Evolutionary conservation across 1,284 basidiomycete species (phyloP).

Genomic region (Rugosomyces carneus): DNA sequence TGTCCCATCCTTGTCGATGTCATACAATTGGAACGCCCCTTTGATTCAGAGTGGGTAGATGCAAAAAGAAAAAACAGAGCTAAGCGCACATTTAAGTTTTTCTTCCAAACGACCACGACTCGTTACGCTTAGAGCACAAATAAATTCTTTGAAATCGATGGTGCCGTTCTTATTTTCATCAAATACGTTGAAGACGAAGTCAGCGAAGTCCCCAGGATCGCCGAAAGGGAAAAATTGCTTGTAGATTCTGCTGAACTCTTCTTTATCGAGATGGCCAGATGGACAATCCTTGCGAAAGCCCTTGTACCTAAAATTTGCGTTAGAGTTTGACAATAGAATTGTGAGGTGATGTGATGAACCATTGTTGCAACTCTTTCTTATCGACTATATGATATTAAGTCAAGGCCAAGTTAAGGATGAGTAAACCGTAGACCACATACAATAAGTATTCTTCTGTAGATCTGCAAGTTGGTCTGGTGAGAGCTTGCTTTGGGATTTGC

Average conservation of each 20-base stretch:
- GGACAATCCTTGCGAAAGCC: constrained; percentile 99
- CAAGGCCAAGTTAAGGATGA: constrained; percentile 17
- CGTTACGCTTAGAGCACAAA: constrained; percentile 94
- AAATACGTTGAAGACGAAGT: constrained; percentile 98
- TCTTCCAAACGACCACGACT: constrained; percentile 93
- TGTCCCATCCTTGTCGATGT: constrained; percentile 95
- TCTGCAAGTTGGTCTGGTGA: constrained; percentile 93
- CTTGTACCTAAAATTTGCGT: constrained; percentile 73
- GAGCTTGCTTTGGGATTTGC: constrained; percentile 96
- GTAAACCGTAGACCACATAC: constrained; percentile 45
- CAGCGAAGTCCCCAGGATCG: constrained; percentile 94
- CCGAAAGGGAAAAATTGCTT: constrained; percentile 99
- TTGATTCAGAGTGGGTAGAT: constrained; percentile 18
- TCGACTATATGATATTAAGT: constrained; percentile 65
- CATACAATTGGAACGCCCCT: constrained; percentile 99
- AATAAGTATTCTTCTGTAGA: constrained; percentile 98
- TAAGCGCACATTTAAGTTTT: constrained; percentile 89
- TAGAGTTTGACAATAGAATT: not conserved
- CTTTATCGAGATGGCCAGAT: constrained; percentile 92
- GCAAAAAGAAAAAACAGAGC: constrained; percentile 12
- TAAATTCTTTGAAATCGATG: constrained; percentile 99
- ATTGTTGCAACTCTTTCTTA: constrained; percentile 99
- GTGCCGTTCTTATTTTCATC: constrained; percentile 94
- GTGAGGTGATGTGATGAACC: constrained; percentile 40
- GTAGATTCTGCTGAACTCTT: constrained; percentile 97